These are phyloP conservation scores for Dipteronia dyeriana DNA, from an alignment of 345 rosid species.

Conservation along the genomic window DNA sequence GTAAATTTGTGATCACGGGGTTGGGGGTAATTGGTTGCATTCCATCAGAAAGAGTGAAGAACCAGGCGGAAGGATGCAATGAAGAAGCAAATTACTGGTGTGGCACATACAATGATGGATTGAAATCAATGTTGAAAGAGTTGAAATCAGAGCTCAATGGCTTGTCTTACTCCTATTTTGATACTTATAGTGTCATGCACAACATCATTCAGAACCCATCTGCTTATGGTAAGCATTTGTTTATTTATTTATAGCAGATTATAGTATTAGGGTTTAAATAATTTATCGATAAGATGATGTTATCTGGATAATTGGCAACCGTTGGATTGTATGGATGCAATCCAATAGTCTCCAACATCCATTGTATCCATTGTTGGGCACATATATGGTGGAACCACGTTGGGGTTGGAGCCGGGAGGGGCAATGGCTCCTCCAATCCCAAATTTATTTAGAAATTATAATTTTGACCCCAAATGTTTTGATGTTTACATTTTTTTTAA, in stretches of 20 bases:
- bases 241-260: neutral
- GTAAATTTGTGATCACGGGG: slow-evolving; percentile 52
- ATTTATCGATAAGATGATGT: too few relatives aligned
- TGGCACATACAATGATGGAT: slow-evolving; percentile 43
- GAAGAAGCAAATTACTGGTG: slow-evolving; percentile 41
- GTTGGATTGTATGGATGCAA: too few relatives aligned
- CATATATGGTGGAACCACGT: too few relatives aligned
- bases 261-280: too few relatives aligned
- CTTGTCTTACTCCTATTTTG: slow-evolving; percentile 54
- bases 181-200: slow-evolving; percentile 42
- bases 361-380: too few relatives aligned
- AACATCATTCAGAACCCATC: slow-evolving; percentile 52
- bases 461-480: too few relatives aligned
- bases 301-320: too few relatives aligned
- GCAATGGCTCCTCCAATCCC: too few relatives aligned
- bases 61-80: slow-evolving; percentile 43
- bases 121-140: slow-evolving; percentile 39
- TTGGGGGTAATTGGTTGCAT: slow-evolving; percentile 53
- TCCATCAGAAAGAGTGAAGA: slow-evolving; percentile 49
- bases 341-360: too few relatives aligned
- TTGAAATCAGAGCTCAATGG: slow-evolving; percentile 41
- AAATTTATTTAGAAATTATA: too few relatives aligned
- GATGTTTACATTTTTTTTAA: too few relatives aligned
- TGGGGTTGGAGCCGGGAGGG: too few relatives aligned
- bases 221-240: slow-evolving; percentile 37